phyloP scores from a whole-genome alignment of 225 moss, liverwort and hornwort species.

The Sphagnum tenellum region DNA sequence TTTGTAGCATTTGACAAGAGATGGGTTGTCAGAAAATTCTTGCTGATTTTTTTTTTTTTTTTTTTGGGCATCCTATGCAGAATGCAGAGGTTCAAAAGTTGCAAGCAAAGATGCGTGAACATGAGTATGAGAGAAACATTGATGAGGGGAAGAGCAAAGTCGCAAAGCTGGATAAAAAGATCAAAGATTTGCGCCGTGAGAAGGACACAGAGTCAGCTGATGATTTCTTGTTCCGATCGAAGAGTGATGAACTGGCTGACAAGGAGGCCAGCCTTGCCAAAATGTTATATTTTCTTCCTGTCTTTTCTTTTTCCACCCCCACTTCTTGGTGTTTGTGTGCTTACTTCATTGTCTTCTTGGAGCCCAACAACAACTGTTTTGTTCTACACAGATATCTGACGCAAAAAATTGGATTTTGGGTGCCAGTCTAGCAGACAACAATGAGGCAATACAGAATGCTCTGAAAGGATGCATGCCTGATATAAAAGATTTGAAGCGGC shows the following conservation, averaged over 20 bases:
- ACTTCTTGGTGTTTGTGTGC: too few relatives aligned
- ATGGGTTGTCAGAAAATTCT: too few relatives aligned
- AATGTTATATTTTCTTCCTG: slow-evolving; percentile 28
- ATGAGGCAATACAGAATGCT: slow-evolving; percentile 40
- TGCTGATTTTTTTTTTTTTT: neutral
- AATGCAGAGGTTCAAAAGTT: slow-evolving; percentile 52
- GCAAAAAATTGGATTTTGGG: too few relatives aligned
- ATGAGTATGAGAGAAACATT: slow-evolving; percentile 51
- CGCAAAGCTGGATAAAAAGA: slow-evolving; percentile 40
- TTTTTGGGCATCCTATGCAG: slow-evolving; percentile 29
- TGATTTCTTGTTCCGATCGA: slow-evolving; percentile 53
- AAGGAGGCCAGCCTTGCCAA: slow-evolving; percentile 56
- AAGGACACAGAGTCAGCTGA: slow-evolving; percentile 92
- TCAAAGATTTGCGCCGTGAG: slow-evolving; percentile 68
- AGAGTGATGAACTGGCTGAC: slow-evolving; percentile 69
- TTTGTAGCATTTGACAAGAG: too few relatives aligned
- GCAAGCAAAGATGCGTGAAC: slow-evolving; percentile 25
- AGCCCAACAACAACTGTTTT: too few relatives aligned
- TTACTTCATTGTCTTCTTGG: too few relatives aligned
- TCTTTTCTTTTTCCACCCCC: too few relatives aligned
- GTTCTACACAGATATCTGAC: too few relatives aligned
- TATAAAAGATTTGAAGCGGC: slow-evolving; percentile 56
- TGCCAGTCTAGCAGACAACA: slow-evolving; percentile 53
- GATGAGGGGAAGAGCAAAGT: slow-evolving; percentile 48
- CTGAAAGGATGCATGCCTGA: slow-evolving; percentile 61